These are phyloP conservation scores for Rutstroemia sp. DNA, from an alignment of 2,329 filamentous ascomycete species.

Conservation along the genomic window DNA sequence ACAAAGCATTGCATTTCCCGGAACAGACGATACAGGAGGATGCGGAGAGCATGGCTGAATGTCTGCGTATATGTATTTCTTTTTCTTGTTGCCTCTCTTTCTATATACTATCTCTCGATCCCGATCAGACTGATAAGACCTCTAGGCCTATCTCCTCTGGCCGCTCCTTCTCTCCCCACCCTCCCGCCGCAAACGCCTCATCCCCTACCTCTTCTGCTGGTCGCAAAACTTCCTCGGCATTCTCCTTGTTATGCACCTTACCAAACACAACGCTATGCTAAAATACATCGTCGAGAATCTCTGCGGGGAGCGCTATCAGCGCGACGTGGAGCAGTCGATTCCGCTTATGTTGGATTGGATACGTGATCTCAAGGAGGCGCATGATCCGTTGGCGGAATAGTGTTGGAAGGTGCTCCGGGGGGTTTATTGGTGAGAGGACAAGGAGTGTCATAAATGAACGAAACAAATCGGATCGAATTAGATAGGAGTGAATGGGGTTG, in stretches of 20 bases:
- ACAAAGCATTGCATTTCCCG: constrained; percentile 51
- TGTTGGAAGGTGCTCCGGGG: constrained; percentile 26
- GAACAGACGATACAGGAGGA: constrained; percentile 47
- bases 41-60: constrained; percentile 45
- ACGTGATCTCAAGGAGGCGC: constrained; percentile 42
- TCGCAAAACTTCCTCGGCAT: constrained; percentile 54
- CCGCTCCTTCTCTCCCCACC: constrained; percentile 51
- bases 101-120: too few relatives aligned
- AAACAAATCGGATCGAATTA: too few relatives aligned
- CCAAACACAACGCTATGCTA: constrained; percentile 43
- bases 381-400: constrained; percentile 49
- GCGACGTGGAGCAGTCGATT: constrained; percentile 43
- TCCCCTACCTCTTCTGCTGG: constrained; percentile 54
- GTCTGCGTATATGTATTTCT: constrained; percentile 34
- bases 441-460: too few relatives aligned
- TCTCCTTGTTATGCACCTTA: constrained; percentile 49
- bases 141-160: constrained; percentile 47
- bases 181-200: constrained; percentile 48
- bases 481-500: too few relatives aligned
- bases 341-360: constrained; percentile 52
- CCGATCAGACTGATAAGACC: neutral
- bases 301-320: constrained; percentile 42
- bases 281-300: constrained; percentile 41
- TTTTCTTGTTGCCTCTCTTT: neutral
- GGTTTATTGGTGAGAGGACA: constrained; percentile 15